These are phyloP conservation scores for Alternaria brassicicola DNA, from an alignment of 2,329 filamentous ascomycete species.

Conservation along the genomic window DNA sequence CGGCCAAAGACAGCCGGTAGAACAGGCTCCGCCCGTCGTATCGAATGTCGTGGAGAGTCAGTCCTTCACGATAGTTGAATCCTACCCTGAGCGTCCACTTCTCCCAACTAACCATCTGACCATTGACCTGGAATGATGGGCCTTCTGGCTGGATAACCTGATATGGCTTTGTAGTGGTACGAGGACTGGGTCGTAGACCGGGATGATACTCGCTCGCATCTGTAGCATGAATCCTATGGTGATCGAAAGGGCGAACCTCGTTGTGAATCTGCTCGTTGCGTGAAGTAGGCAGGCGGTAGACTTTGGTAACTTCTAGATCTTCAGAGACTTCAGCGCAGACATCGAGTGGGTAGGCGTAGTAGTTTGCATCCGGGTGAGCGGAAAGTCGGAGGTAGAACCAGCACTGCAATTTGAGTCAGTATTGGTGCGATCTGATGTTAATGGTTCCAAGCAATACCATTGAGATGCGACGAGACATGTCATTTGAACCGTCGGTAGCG, in stretches of 20 bases:
- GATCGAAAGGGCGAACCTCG: constrained; percentile 48
- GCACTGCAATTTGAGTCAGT: constrained; percentile 31
- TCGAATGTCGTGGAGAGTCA: constrained; percentile 51
- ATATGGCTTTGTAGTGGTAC: constrained; percentile 27
- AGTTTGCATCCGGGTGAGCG: constrained; percentile 58
- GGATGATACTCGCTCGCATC: constrained; percentile 33
- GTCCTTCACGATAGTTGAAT: constrained; percentile 55
- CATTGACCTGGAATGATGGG: constrained; percentile 28
- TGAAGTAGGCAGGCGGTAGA: constrained; percentile 57
- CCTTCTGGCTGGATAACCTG: constrained; percentile 35
- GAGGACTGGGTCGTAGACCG: constrained; percentile 14
- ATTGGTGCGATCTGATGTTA: neutral
- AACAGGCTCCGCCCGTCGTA: constrained; percentile 51
- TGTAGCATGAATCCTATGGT: constrained; percentile 48
- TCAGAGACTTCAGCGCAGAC: constrained; percentile 60
- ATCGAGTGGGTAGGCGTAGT: constrained; percentile 64
- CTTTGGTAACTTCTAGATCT: constrained; percentile 57
- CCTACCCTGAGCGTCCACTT: constrained; percentile 54
- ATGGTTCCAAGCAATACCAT: constrained; percentile 51
- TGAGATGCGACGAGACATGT: constrained; percentile 56
- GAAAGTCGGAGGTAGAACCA: constrained; percentile 49
- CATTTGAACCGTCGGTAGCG: constrained; percentile 60
- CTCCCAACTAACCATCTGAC: constrained; percentile 46
- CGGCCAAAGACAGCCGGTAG: constrained; percentile 51
- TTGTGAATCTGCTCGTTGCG: constrained; percentile 50